Percentiles rank a stretch among this genome's conserved stretches.
phyloP scores from a whole-genome alignment of 192 early-diverging fungal genomes.

The Backusella tarrabulga region DNA sequence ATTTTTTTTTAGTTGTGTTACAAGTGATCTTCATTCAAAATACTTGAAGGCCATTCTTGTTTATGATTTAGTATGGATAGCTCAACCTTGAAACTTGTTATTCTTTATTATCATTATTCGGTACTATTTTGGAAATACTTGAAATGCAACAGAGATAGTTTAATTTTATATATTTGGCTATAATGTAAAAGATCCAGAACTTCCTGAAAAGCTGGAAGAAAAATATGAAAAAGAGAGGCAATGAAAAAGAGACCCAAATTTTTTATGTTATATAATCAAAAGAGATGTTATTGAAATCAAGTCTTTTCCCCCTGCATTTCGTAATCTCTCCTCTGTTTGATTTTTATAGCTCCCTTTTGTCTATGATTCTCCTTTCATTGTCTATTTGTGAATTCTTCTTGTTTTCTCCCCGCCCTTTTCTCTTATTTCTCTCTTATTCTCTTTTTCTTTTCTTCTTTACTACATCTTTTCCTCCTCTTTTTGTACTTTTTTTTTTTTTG shows the following conservation, averaged over 20 bases:
- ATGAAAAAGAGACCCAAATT: not conserved
- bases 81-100: not conserved
- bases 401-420: conserved; percentile 14
- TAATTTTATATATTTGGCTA: not conserved
- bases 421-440: not conserved
- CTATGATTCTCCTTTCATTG: conserved; percentile 4
- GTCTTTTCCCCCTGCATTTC: not conserved
- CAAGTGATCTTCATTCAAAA: conserved; percentile 64
- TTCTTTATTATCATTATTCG: not conserved
- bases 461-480: not conserved
- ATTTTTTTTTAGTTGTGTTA: not conserved
- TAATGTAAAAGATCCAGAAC: not conserved
- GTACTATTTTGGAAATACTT: not conserved
- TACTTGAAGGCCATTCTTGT: not conserved
- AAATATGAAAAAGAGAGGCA: not conserved
- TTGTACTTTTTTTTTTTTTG: conserved; percentile 5
- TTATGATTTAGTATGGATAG: not conserved
- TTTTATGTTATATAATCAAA: not conserved
- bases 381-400: conserved; percentile 10
- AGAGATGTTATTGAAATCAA: not conserved
- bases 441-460: not conserved
- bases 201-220: not conserved
- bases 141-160: not conserved
- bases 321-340: not conserved
- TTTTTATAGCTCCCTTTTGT: conserved; percentile 4